Evolutionary conservation across 2,329 filamentous ascomycete species (phyloP), one percentile per base, ranked within the genome.

Genomic region (Claviceps sp.): DNA sequence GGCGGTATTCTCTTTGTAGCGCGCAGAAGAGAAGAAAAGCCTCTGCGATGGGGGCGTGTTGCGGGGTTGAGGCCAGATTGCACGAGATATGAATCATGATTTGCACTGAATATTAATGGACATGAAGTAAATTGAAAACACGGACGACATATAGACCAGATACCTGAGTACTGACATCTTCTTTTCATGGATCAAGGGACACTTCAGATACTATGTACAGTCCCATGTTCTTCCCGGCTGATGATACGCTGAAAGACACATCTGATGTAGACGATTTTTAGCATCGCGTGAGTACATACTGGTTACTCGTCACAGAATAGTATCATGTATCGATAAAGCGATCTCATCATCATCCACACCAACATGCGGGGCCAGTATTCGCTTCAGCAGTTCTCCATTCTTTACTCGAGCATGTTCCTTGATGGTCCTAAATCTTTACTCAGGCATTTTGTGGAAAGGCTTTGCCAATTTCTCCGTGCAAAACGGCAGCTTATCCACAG

Each of bases 401-500:
- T 34, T 34, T 34, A 4, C 1, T 11, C 30, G 30, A 34, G 30
- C 30, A 34, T 11, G 9, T 34, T 34, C 3, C 11, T 34, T 34
- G 30, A 34, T 4, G 30, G 30, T 11, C 30, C 9, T 11, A 11
- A n/a, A 5, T 5, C 4, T 42, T 65, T 75, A 80, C 64, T 78
- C 63, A 13, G 80, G 81, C 81, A 85, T 84, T 65, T 81, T 69
- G 61, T 75, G 65, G 64, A 84, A 84, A 3, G 79, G 72, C 65
- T 84, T 77, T 48, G 71, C 78, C 55, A 85, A 71, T 58, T 76
- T 67, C 72, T 85, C 82, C 71, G 79, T 72, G 71, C 81, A 82
- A 71, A 85, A 85, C 16, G 82, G 81, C 57, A 85, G 74, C 75
- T 85, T 85, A 70, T 77, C 66, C 56, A 72, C 76, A 48, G 80